A percentile compares a stretch with the other conserved stretches of the same genome.
Evolutionary conservation across 768 basidiomycete genomes (phyloP).

Genomic region (Mycena pura): DNA sequence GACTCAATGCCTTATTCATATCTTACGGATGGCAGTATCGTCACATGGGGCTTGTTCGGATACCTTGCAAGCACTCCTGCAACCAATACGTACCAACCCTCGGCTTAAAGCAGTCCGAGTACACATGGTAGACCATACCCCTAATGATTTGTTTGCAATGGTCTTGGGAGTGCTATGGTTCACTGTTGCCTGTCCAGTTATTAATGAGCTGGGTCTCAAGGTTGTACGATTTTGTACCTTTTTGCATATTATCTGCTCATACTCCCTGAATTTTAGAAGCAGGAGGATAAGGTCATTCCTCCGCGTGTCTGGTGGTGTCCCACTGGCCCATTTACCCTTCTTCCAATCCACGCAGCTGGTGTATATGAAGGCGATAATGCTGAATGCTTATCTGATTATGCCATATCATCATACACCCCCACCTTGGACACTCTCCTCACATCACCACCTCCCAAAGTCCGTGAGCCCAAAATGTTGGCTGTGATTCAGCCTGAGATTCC

Average conservation of each 20-base stretch:
- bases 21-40: not conserved
- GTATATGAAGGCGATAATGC: not conserved
- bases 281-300: not conserved
- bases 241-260: not conserved
- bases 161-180: not conserved
- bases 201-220: not conserved
- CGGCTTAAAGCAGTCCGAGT: not conserved
- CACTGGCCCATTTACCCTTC: not conserved
- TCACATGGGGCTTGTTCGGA: not conserved
- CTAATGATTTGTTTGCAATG: not conserved
- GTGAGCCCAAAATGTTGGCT: conserved; percentile 2
- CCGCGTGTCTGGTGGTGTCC: conserved; percentile 2
- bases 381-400: conserved; percentile 1
- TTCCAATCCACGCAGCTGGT: conserved; percentile 5
- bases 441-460: not conserved
- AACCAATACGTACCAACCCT: not conserved
- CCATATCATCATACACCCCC: not conserved
- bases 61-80: not conserved
- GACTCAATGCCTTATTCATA: not conserved
- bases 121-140: not conserved
- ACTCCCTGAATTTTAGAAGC: not conserved
- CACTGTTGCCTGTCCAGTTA: not conserved
- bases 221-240: not conserved
- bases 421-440: not conserved
- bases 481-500: conserved; percentile 2